Conservation (phyloP, 2,329 filamentous ascomycete genomes). For the Cercospora brassicicola region DNA sequence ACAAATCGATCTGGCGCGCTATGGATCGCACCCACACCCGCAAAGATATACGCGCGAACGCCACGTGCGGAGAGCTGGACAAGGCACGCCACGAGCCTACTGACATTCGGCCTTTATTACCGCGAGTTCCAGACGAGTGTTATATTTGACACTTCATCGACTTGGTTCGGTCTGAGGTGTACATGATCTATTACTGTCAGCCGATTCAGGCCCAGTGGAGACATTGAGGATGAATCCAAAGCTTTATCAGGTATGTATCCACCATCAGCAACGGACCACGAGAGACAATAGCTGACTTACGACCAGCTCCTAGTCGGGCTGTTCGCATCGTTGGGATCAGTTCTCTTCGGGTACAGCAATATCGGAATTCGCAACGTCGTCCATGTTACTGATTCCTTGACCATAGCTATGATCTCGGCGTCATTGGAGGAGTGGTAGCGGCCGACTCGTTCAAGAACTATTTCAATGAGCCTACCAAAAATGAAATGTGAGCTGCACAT, state of each 20-base stretch:
- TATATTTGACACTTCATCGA: background rate
- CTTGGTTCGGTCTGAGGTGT: background rate
- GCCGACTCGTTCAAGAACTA: background rate
- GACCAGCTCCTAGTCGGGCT: constrained; percentile 1
- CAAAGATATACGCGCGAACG: background rate
- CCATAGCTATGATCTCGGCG: constrained; percentile 7
- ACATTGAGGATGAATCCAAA: background rate
- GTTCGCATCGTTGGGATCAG: constrained; percentile 7
- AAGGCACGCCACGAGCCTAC: background rate
- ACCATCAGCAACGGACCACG: background rate
- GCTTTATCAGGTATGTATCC: background rate
- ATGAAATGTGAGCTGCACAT: background rate
- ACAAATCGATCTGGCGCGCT: background rate
- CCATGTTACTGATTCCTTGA: background rate
- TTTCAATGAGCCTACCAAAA: constrained; percentile 1
- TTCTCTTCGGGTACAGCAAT: constrained; percentile 4
- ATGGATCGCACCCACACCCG: background rate
- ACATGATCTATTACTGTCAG: background rate
- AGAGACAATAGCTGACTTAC: background rate
- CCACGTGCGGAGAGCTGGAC: background rate
- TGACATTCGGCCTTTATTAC: background rate
- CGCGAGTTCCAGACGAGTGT: background rate
- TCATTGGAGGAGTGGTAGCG: constrained; percentile 5
- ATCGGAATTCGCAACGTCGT: background rate
- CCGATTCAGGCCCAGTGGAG: background rate